Base-by-base conservation (phyloP, 1,139 yeast genomes). In the Hemisphaericaspora xylanilytica region DNA sequence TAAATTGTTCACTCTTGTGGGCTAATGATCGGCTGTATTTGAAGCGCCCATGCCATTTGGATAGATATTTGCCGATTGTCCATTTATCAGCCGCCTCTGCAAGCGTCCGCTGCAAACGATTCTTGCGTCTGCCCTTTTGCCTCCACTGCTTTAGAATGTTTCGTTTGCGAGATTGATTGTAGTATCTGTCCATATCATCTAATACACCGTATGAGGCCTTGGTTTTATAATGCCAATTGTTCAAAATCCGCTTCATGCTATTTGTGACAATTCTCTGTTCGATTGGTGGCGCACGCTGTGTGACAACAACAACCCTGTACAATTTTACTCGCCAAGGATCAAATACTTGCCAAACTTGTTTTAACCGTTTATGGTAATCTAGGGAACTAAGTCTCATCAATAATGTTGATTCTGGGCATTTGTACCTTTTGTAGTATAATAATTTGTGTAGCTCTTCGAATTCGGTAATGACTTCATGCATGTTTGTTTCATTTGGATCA, bases 381-480 rank as follows among this genome's bases (percentile, higher is more conserved):
- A 29, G 24, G 7, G 45, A 35, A 22, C 46, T 39, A 6, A 36
- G 39, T 30, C 43, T 25, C 48, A 45, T 45, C 18, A 42, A 39
- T 22, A 45, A 39, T 8, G 45, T 42, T 10, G 48, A 36, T 6
- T 28, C 17, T 28, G 11, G 8, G 11, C 26, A 22, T 4, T 22
- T 6, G 11, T 22, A 22, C 11, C 11, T 5, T 10, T 22, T 6
- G n/a, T 22, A 12, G 11, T 8, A 22, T 28, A 35, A 18, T 6
- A 35, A 15, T 21, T 26, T 40, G 44, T 65, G 70, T 7, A 59
- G 46, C 4, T 45, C 39, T 33, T 51, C 52, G 17, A 68, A 50
- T 14, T 50, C 36, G 9, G 41, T 33, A 3, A 68, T 61, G 2
- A 55, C 49, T 9, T 47, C 49, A 33, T 54, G 58, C 1, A 65